Evolutionary conservation across 805 yeast genomes (phyloP), one percentile per base, ranked within the genome.

Genomic region (Pichia pseudocactophila): DNA sequence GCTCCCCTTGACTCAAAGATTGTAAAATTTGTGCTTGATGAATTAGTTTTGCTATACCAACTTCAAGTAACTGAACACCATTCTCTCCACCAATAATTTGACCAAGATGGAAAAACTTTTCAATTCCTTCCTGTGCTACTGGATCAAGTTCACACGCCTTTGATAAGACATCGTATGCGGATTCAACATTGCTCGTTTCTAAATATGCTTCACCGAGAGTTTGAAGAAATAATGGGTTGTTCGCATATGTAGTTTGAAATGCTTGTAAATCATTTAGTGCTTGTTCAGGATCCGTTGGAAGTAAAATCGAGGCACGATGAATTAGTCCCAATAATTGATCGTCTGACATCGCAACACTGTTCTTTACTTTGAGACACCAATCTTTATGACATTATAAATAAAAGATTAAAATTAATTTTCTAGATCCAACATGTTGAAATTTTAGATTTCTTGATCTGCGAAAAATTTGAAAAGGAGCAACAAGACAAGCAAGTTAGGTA

Each of bases 81-180:
- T 78, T 82, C 15, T 49, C 52, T 27, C 95, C 96, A 34, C 97
- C 97, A 22, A 81, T 68, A 40, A 90, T 78, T 65, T 90, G 98
- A 2, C 97, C 98, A 48, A 90, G 65, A 62, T 89, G 87, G 42
- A 92, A 71, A 57, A 84, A 89, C 64, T 88, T 89, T 56, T 85
- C 95, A 18, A 78, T 79, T 1, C 90, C 92, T 35, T 62, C 52
- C 2, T 56, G 48, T 1, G 86, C 96, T 2, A 68, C 59, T 2
- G 82, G 78, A 61, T 89, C 97, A 40, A 81, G 48, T 47, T 76
- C 76, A 45, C 89, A 78, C 3, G 88, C 78, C 35, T 62, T 63
- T 8, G 61, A 59, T 40, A 90, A 66, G 12, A 78, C 63, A 6
- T 75, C 72, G 57, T 80, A 84, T 0, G 96, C 96, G 37, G 71